Evolutionary conservation across 345 rosid genomes (phyloP), one percentile per base, ranked within the genome.

Genomic region (Aethionema arabicum): DNA sequence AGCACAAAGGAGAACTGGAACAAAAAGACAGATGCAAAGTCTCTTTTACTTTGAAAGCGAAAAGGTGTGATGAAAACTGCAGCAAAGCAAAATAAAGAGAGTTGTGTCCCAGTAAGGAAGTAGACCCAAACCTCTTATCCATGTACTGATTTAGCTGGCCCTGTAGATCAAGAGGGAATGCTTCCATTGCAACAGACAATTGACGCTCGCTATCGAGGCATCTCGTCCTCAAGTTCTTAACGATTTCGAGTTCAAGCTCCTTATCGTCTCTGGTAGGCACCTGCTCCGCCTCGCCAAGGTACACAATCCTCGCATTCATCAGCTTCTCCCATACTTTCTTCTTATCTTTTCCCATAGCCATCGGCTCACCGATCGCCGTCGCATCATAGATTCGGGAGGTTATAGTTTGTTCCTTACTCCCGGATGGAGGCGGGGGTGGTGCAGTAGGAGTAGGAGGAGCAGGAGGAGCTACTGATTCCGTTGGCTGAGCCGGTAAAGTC

Each of bases 211-310:
- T 78, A 55, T 83, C 95, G n/a, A 75, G 41, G 65, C 93, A 89
- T 32, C 83, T 81, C 59, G 65, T 78, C 72, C 52, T 75, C 75
- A 88, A 49, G 62, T 69, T 85, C 79, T 79, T 86, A 0, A 86
- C 74, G 54, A 88, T 85, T 69, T 87, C 79, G 30, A 89, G 88
- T 78, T 89, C 98, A 72, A 92, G 67, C 8, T 75, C 91, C 59
- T 82, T 79, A 35, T 92, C 98, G 16, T 92, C 96, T 51, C 70
- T 78, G 5, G 76, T 79, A 27, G 98, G 98, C 4, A 92, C 98
- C 31, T 87, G 96, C 84, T 89, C 98, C 2, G 96, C 93, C 73
- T 92, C 93, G 1, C 98, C 95, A 39, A 92, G 73, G 69, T 89
- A 89, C 59, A 89, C 88, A 47, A 92, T 73, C 76, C 93, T 80